phyloP scores from a whole-genome alignment of 2,329 filamentous ascomycete genomes.

The Dactylellina sp. region DNA sequence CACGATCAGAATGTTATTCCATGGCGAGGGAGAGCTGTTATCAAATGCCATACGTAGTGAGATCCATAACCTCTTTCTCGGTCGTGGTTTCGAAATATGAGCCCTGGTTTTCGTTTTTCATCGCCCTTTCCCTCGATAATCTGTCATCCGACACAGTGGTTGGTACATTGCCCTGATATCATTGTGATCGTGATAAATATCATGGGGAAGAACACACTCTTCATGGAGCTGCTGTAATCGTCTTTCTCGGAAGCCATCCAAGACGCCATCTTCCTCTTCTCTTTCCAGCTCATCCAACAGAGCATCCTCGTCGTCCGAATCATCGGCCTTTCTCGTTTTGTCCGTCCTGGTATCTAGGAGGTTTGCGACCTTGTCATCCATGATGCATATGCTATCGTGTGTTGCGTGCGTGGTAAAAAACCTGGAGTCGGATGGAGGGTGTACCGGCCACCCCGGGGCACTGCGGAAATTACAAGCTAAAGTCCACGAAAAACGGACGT shows the following conservation, averaged over 20 bases:
- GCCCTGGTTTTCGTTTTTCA: constrained; percentile 68
- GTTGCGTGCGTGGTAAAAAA: constrained; percentile 54
- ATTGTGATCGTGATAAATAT: neutral
- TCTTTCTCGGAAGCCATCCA: constrained; percentile 70
- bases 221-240: constrained; percentile 71
- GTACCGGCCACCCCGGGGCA: neutral
- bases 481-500: neutral
- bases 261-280: constrained; percentile 65
- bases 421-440: neutral
- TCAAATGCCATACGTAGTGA: constrained; percentile 62
- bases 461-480: constrained; percentile 15
- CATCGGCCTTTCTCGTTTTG: constrained; percentile 47
- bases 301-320: constrained; percentile 70
- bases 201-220: constrained; percentile 63
- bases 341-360: constrained; percentile 58
- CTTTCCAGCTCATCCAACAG: constrained; percentile 69
- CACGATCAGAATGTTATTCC: neutral
- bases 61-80: constrained; percentile 70
- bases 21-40: neutral
- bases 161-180: neutral
- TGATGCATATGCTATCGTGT: neutral
- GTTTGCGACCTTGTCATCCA: constrained; percentile 58
- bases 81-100: constrained; percentile 70
- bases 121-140: constrained; percentile 67
- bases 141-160: constrained; percentile 21